Conservation (phyloP, 305 asterid species). For the Solanum hybrid region DNA sequence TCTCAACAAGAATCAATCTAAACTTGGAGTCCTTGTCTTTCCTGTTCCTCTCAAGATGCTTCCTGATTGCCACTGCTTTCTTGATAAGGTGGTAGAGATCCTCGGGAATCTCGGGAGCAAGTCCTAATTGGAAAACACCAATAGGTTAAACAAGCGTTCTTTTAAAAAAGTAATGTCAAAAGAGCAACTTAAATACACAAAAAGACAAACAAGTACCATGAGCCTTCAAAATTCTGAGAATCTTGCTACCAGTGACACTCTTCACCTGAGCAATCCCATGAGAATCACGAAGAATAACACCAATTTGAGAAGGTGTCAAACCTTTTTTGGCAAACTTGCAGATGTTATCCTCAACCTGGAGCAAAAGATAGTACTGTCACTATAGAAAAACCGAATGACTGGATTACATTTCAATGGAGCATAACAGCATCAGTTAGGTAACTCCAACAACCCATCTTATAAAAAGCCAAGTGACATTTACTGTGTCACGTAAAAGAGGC, state of each 20-base stretch:
- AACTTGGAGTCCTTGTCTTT: conserved; percentile 30
- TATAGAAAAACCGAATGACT: neutral
- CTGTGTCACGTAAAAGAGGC: neutral
- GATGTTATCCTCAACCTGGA: conserved; percentile 25
- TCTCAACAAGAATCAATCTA: conserved; percentile 24
- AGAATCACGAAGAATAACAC: conserved; percentile 27
- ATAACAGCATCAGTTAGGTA: neutral
- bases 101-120: conserved; percentile 27
- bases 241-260: conserved; percentile 23
- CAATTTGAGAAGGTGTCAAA: conserved; percentile 28
- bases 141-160: neutral
- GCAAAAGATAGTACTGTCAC: neutral
- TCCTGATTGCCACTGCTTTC: conserved; percentile 27
- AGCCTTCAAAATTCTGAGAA: conserved; percentile 20
- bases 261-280: conserved; percentile 30
- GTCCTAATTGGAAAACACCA: conserved; percentile 1
- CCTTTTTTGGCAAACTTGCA: conserved; percentile 29
- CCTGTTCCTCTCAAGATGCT: conserved; percentile 29
- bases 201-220: conserved; percentile 13
- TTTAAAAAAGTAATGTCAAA: neutral
- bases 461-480: neutral
- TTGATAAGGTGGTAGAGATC: conserved; percentile 23
- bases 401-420: neutral
- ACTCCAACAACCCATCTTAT: neutral
- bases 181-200: neutral